Base-by-base conservation (phyloP, 2,329 filamentous ascomycete species). In the Exophiala bonariae region DNA sequence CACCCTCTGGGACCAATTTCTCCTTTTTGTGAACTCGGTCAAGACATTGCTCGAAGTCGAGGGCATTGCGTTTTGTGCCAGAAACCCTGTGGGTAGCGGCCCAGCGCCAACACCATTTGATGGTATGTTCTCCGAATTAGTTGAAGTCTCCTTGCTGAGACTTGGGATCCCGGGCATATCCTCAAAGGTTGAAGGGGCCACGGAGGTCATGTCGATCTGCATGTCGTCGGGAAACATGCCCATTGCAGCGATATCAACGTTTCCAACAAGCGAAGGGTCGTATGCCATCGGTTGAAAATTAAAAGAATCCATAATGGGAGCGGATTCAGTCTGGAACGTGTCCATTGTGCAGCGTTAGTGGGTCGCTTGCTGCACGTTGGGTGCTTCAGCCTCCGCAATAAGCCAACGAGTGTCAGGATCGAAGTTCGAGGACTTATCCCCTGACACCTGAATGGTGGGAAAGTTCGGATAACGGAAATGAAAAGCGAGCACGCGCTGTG, bases 1-100 rank as follows among this genome's bases (percentile, higher is more conserved):
- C 10, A 96, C 85, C 56, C 88, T 86, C 64, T 91, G 87, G 13
- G 89, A 86, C 92, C 92, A 96, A 64, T 93, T 84, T 52, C 79
- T 71, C 48, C 82, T 72, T 65, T 83, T 83, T 13, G 79, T 85
- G 59, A 84, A 84, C 62, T 85, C 79, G 55, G 80, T 83, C 57
- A 83, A 65, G 6, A 78, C 83, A 66, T 78, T 83, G 26, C 47
- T 45, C 26, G 49, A 37, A 28, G 28, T 32, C 4, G 28, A 20
- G 4, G 39, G 18, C 41, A 72, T 71, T 11, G 65, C 62, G 32
- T 65, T 69, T 13, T 69, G 69, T 57, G 68, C 59, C 19, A 74
- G 75, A 59, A 79, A 79, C 46, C 76, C 75, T 2, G 76, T 76
- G 13, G 77, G 77, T 53, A 80, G 63, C n/a, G 77, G 77, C 18